These are phyloP conservation scores for Fusarium tuaranense DNA, from an alignment of 2,329 filamentous ascomycete genomes.

Conservation along the genomic window DNA sequence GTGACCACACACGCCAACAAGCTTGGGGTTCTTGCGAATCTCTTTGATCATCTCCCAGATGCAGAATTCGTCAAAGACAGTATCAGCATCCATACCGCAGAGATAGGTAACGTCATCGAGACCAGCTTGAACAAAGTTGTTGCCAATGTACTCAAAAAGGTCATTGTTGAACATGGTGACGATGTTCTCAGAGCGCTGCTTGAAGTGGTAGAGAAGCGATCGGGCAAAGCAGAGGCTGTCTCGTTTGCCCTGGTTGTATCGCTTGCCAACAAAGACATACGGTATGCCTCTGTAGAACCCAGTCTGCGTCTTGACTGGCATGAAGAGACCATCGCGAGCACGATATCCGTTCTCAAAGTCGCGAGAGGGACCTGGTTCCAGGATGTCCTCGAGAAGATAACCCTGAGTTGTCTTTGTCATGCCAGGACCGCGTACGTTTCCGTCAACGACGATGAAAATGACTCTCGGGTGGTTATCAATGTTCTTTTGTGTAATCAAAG, in stretches of 20 bases:
- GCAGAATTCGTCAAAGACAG: constrained; percentile 58
- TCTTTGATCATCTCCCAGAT: constrained; percentile 58
- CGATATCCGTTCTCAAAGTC: constrained; percentile 58
- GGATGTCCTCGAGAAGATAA: constrained; percentile 60
- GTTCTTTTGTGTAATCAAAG: constrained; percentile 56
- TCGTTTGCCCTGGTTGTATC: constrained; percentile 62
- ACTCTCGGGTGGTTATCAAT: constrained; percentile 55
- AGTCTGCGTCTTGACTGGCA: constrained; percentile 58
- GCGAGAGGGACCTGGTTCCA: constrained; percentile 49
- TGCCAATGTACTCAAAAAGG: constrained; percentile 56
- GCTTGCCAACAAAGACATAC: constrained; percentile 61
- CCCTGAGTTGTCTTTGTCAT: constrained; percentile 62
- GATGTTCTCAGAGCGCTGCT: constrained; percentile 54
- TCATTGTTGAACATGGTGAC: constrained; percentile 60
- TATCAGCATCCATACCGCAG: constrained; percentile 62
- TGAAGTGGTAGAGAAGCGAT: constrained; percentile 62
- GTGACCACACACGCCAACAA: constrained; percentile 62
- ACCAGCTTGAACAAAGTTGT: constrained; percentile 52
- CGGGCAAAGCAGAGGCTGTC: constrained; percentile 63
- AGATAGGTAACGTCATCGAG: constrained; percentile 57
- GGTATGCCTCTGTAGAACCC: constrained; percentile 60
- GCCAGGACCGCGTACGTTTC: constrained; percentile 58
- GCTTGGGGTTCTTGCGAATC: constrained; percentile 55
- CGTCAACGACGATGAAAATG: constrained; percentile 62
- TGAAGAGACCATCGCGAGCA: constrained; percentile 58